Conservation (phyloP, 306 rosid species). For the Vachellia pachyceras region DNA sequence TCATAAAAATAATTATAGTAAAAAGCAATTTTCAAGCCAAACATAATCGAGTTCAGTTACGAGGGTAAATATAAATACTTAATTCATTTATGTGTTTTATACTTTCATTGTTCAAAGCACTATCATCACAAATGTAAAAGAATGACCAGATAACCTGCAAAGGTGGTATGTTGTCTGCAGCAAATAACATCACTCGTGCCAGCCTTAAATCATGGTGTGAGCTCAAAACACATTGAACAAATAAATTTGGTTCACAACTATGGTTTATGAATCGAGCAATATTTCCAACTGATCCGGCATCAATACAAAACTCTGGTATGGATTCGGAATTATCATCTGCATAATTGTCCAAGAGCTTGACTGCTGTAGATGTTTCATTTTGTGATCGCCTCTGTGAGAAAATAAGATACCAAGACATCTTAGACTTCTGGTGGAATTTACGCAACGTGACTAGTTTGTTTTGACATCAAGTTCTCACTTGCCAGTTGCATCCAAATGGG, state of each 20-base stretch:
- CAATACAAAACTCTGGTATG: constrained; percentile 84
- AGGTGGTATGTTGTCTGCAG: constrained; percentile 96
- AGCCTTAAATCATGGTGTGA: constrained; percentile 78
- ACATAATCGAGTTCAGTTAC: not conserved
- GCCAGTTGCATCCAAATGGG: not conserved
- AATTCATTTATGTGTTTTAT: not conserved
- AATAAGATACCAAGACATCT: not conserved
- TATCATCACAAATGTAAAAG: constrained; percentile 3
- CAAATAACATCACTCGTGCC: constrained; percentile 90
- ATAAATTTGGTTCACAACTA: constrained; percentile 93
- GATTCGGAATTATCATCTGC: constrained; percentile 68
- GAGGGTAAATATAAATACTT: not conserved
- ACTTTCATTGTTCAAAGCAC: not conserved
- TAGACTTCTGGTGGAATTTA: not conserved
- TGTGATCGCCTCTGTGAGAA: constrained; percentile 71
- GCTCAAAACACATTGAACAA: constrained; percentile 95
- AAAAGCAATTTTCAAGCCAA: not conserved
- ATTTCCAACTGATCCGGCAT: constrained; percentile 87
- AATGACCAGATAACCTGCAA: constrained; percentile 65
- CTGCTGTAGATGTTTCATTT: constrained; percentile 48
- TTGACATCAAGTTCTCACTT: not conserved
- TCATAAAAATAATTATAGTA: not conserved
- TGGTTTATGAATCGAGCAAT: constrained; percentile 92
- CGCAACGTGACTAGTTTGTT: not conserved
- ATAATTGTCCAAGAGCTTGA: constrained; percentile 51